Evolutionary conservation across 1,139 yeast genomes (phyloP).

Genomic region (Yamadazyma oceani): DNA sequence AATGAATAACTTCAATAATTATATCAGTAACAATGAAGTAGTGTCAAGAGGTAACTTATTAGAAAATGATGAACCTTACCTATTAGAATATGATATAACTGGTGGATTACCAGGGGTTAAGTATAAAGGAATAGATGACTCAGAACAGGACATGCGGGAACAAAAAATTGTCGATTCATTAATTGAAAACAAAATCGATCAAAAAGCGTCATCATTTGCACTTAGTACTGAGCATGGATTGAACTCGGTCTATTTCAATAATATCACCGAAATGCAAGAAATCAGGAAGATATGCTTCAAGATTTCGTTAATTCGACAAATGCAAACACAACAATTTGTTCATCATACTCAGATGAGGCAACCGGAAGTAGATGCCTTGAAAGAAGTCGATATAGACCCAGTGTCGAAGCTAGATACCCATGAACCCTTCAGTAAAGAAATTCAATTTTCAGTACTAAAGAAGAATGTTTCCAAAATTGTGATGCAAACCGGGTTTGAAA

Average conservation of each 20-base stretch:
- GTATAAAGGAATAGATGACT: conserved; percentile 51
- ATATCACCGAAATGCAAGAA: conserved; percentile 80
- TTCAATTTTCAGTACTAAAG: conserved; percentile 66
- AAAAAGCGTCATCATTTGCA: conserved; percentile 31
- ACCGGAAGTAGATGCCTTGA: conserved; percentile 61
- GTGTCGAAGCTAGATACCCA: conserved; percentile 73
- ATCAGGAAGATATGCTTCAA: conserved; percentile 86
- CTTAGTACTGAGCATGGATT: conserved; percentile 53
- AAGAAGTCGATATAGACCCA: conserved; percentile 75
- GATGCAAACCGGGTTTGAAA: conserved; percentile 94
- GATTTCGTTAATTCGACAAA: conserved; percentile 81
- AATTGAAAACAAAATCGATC: conserved; percentile 24
- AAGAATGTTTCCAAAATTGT: conserved; percentile 75
- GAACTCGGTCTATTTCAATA: conserved; percentile 58
- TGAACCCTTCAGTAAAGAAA: conserved; percentile 52
- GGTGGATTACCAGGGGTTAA: conserved; percentile 76
- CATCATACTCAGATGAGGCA: conserved; percentile 74
- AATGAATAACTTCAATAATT: conserved; percentile 56
- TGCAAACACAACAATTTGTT: conserved; percentile 81
- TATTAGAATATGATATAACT: conserved; percentile 80
- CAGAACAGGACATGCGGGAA: conserved; percentile 49
- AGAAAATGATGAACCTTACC: conserved; percentile 64
- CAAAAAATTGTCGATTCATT: conserved; percentile 42
- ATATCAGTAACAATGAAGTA: conserved; percentile 43
- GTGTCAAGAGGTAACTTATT: conserved; percentile 47